These are phyloP conservation scores for Amanita exitialis DNA, from an alignment of 768 basidiomycete genomes.

Conservation along the genomic window DNA sequence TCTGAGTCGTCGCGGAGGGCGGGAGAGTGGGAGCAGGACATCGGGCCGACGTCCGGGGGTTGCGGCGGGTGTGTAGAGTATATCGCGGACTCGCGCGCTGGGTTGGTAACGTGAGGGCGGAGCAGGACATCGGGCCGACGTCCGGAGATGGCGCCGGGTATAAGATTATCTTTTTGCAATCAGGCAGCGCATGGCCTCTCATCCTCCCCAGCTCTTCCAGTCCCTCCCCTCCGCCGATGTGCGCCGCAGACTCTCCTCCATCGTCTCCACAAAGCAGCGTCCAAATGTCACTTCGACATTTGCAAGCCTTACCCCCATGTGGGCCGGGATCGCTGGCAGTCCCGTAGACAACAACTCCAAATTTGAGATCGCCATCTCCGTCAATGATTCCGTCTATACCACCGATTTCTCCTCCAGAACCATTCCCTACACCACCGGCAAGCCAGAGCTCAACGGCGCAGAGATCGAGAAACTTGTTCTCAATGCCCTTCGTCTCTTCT, in stretches of 20 bases:
- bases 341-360: conserved; percentile 47
- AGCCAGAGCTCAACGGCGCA: conserved; percentile 44
- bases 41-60: background rate
- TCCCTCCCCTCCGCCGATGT: conserved; percentile 56
- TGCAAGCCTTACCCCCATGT: conserved; percentile 73
- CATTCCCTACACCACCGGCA: conserved; percentile 40
- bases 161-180: background rate
- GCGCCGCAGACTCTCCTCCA: conserved; percentile 60
- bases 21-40: conserved; percentile 42
- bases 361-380: conserved; percentile 66
- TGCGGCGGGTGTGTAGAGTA: too few species aligned
- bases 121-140: background rate
- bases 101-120: too few species aligned
- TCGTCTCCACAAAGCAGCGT: conserved; percentile 30
- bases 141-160: too few species aligned
- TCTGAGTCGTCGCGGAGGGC: conserved; percentile 49
- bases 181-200: conserved; percentile 36
- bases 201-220: conserved; percentile 38
- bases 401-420: conserved; percentile 62
- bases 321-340: conserved; percentile 70
- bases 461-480: conserved; percentile 58
- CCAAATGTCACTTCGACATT: conserved; percentile 47
- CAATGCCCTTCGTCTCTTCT: conserved; percentile 60
- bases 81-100: too few species aligned
- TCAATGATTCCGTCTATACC: conserved; percentile 80